phyloP scores from a whole-genome alignment of 164 flowering plant species.

The Warburgia ugandensis region DNA sequence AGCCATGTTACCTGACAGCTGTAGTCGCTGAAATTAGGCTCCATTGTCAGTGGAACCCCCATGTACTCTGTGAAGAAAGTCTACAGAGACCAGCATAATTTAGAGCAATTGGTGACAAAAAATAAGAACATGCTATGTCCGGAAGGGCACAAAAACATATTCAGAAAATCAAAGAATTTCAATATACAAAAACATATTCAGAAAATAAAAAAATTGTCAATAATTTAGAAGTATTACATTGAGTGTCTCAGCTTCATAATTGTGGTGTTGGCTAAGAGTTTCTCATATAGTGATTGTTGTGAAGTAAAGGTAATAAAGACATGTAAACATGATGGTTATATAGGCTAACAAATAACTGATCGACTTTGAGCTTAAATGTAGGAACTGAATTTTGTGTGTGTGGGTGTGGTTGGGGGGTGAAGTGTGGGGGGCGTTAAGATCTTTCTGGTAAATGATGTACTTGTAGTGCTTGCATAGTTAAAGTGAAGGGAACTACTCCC shows the following conservation, averaged over 20 bases:
- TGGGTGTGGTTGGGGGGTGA: no score
- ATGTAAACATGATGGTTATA: no score
- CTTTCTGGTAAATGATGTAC: no score
- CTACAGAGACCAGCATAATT: conserved; percentile 19
- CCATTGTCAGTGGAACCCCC: conserved; percentile 94
- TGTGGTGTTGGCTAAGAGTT: no score
- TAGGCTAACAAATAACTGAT: no score
- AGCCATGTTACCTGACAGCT: conserved; percentile 76
- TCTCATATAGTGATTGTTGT: no score
- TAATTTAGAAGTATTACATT: background rate
- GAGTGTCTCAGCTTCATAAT: background rate
- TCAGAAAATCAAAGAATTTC: background rate
- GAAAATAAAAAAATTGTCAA: background rate
- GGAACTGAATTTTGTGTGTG: no score
- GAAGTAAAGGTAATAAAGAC: no score
- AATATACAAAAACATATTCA: background rate
- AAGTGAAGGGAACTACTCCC: no score
- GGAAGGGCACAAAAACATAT: background rate
- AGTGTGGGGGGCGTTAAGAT: no score
- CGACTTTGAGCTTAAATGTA: no score
- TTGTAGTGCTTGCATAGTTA: no score
- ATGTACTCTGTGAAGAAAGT: conserved; percentile 72
- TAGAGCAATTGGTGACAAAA: background rate
- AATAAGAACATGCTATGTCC: background rate
- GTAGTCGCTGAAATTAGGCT: conserved; percentile 80